Evolutionary conservation across 371 early-diverging fungal genomes (phyloP), one percentile per base, ranked within the genome.

Genomic region (Syncephalis plumigaleata): DNA sequence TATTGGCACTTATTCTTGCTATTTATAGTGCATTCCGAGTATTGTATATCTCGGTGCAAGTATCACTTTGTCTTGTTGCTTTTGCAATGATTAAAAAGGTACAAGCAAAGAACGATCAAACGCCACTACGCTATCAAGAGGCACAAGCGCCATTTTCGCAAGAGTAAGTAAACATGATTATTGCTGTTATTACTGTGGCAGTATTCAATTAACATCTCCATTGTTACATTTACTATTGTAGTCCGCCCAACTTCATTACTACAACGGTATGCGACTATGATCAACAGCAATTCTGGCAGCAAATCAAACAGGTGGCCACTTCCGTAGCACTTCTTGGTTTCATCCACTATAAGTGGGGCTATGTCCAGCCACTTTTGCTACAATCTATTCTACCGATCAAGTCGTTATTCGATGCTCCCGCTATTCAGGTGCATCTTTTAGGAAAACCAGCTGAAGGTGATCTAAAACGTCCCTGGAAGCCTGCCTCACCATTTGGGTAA

Each of bases 281-380:
- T 64, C 56, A 81, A 26, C 68, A 61, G n/a, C 81, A 91, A 63
- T 53, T 84, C 47, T 63, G 72, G 46, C 77, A 81, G 57, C 66
- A 73, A 46, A 64, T 82, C 47, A 79, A 79, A 56, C 75, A 79
- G 49, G 73, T 74, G 21, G 46, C 71, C 20, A 73, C 82, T 25
- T 77, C 82, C 21, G 55, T 81, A 27, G 68, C 65, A 42, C 68
- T 90, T 53, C 77, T 91, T 58, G 67, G 67, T 39, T 68, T 81
- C 44, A 76, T 91, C 69, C 85, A 91, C 66, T 83, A 77, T 65
- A 77, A 88, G 64, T 91, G 77, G 63, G 82, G 84, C 42, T 87
- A 86, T 53, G 75, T 84, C 51, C 87, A 90, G 53, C 94, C 94
- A 20, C 66, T 93, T 39, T 67, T 91, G 45, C 66, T 91, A 61